These are phyloP conservation scores for Raffaelea ambrosiae DNA, from an alignment of 2,329 filamentous ascomycete genomes.

Conservation along the genomic window DNA sequence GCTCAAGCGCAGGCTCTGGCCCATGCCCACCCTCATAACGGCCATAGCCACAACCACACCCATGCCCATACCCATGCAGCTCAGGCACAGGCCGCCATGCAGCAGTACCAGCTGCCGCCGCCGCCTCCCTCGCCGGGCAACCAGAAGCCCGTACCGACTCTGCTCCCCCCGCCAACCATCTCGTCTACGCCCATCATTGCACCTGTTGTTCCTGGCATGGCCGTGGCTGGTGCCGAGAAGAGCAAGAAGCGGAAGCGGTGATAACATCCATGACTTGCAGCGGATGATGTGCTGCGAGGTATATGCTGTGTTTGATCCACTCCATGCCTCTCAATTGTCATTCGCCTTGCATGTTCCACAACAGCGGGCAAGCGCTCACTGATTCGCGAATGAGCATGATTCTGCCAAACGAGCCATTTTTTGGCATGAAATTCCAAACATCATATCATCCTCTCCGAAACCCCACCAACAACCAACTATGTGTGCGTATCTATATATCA, in stretches of 20 bases:
- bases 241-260: constrained; percentile 55
- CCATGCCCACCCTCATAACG: not conserved
- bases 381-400: too few relatives aligned
- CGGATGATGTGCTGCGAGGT: not conserved
- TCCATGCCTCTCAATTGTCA: not conserved
- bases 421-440: too few relatives aligned
- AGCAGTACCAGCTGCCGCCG: constrained; percentile 16
- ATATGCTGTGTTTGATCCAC: not conserved
- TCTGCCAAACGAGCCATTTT: too few relatives aligned
- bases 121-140: not conserved
- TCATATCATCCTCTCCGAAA: too few relatives aligned
- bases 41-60: not conserved
- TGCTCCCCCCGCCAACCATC: constrained; percentile 37
- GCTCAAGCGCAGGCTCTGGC: not conserved
- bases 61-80: not conserved
- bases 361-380: too few relatives aligned
- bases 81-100: constrained; percentile 18
- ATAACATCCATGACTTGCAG: not conserved
- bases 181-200: constrained; percentile 22
- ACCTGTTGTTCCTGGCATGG: constrained; percentile 10
- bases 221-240: constrained; percentile 33
- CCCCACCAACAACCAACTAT: too few relatives aligned
- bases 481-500: not conserved
- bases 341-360: too few relatives aligned
- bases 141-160: constrained; percentile 14